Evolutionary conservation across 768 basidiomycete species (phyloP).

Genomic region (Clitopilus hobsonii): DNA sequence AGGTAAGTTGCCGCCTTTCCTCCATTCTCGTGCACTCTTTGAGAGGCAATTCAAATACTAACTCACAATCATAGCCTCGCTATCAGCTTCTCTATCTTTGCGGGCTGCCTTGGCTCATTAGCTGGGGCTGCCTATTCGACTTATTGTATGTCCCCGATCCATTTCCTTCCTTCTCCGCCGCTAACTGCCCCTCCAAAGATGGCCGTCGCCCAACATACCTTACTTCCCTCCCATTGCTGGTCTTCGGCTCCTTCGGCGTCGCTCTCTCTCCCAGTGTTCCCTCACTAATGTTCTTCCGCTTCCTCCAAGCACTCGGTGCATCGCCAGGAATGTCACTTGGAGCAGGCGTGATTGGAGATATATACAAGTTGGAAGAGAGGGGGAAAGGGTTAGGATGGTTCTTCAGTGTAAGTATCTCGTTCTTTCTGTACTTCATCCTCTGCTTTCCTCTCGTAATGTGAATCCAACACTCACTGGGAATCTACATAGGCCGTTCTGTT

Average conservation of each 20-base stretch:
- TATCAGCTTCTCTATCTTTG: conserved; percentile 30
- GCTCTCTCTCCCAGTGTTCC: conserved; percentile 35
- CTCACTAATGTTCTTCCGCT: conserved; percentile 52
- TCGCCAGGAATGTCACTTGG: conserved; percentile 49
- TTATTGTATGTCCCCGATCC: conserved; percentile 24
- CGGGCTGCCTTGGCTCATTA: conserved; percentile 26
- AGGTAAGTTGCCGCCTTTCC: too few relatives aligned
- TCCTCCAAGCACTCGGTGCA: conserved; percentile 60
- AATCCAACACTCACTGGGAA: too few relatives aligned
- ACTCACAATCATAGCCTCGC: too few relatives aligned
- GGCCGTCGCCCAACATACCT: conserved; percentile 59
- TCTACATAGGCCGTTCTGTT: conserved; percentile 41
- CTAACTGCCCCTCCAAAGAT: conserved; percentile 32
- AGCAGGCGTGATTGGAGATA: conserved; percentile 53
- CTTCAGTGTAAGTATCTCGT: conserved; percentile 24
- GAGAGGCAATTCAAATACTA: too few relatives aligned
- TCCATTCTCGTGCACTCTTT: too few relatives aligned
- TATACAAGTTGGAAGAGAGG: conserved; percentile 50
- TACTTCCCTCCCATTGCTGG: conserved; percentile 54
- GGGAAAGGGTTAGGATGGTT: conserved; percentile 34
- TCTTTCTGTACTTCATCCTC: background rate
- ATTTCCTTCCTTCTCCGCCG: background rate
- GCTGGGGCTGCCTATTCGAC: conserved; percentile 32
- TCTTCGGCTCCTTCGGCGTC: conserved; percentile 54
- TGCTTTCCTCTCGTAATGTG: background rate